These are phyloP conservation scores for Podospora appendiculata DNA, from an alignment of 495 filamentous ascomycete genomes.

Conservation along the genomic window DNA sequence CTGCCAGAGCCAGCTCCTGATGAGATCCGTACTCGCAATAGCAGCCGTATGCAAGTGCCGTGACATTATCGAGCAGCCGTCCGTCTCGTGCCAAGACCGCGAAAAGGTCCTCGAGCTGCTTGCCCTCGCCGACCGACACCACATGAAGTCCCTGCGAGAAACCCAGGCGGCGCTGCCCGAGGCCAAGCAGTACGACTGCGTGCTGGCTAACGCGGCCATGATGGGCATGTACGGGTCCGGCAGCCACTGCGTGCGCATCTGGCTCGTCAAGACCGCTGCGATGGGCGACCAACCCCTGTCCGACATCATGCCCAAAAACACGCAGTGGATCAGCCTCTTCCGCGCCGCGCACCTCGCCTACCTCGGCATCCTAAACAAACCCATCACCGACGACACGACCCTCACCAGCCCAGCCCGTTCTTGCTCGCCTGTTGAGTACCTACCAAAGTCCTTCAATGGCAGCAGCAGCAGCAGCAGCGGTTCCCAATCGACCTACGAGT, in stretches of 20 bases:
- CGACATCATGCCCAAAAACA: conserved; percentile 24
- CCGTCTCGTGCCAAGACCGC: conserved; percentile 10
- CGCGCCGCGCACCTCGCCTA: conserved; percentile 32
- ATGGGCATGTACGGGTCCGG: conserved; percentile 39
- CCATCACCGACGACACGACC: background rate
- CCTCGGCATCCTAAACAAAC: conserved; percentile 20
- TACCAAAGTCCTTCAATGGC: background rate
- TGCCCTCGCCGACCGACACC: conserved; percentile 23
- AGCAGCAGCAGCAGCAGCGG: background rate
- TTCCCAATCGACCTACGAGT: conserved; percentile 1
- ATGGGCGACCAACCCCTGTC: conserved; percentile 5
- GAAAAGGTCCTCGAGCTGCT: conserved; percentile 22
- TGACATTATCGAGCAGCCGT: conserved; percentile 24
- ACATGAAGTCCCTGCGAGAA: conserved; percentile 25
- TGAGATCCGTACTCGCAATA: conserved; percentile 34
- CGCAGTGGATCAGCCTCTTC: conserved; percentile 35
- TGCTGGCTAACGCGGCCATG: conserved; percentile 37
- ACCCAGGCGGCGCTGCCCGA: conserved; percentile 22
- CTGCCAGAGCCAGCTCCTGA: conserved; percentile 29
- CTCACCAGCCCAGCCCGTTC: background rate
- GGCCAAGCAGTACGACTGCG: conserved; percentile 21
- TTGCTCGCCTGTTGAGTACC: too few relatives aligned
- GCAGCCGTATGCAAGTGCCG: conserved; percentile 33
- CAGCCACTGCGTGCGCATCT: conserved; percentile 30
- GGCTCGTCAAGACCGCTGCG: conserved; percentile 24